Evolutionary conservation across 352 stramenopile genomes (phyloP), one percentile per base, ranked within the genome.

Genomic region (Pythium guiyangense): DNA sequence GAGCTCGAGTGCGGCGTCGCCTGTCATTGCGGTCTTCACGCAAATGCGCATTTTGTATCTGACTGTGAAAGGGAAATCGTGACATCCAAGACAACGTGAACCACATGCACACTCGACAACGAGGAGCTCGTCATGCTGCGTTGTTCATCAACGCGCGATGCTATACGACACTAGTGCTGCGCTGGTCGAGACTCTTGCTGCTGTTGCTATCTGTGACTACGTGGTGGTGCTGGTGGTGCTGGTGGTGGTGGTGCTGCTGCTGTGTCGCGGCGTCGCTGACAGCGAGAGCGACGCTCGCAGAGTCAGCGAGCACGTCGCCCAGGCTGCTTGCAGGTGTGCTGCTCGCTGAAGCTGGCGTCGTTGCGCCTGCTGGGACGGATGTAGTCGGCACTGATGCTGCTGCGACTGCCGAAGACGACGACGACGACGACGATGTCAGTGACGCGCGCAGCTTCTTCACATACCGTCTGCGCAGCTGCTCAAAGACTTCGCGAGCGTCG

Each of bases 401-500:
- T 31, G 31, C 20, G 18, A 18, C 25, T 26, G n/a, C 31, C 6
- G 22, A 27, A 26, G 27, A 10, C 15, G 14, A 6, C 20, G 26
- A 20, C 20, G 26, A 20, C n/a, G 29, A 6, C 10, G 34, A 10
- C 29, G 17, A 18, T 6, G 43, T 26, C 20, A 55, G 31, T 2
- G 58, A 55, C 31, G 64, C 73, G 42, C 80, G 73, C 49, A 68
- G 65, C 50, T 68, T 79, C 71, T 91, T 88, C 26, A 75, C 25
- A 49, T 89, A 88, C 4, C 66, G 65, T 44, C 63, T 59, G 15
- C 74, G 72, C n/a, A 91, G 57, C 35, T 73, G 20, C 39, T 69
- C 57, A 49, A 83, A 86, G 56, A 68, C 84, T 22, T 79, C 72
- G 49, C 75, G 72, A 12, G 74, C 70, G 17, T 79, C 71, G 18